Evolutionary conservation across 139 green algal species (phyloP), one percentile per base, ranked within the genome.

Genomic region (Coelastrella sp.): DNA sequence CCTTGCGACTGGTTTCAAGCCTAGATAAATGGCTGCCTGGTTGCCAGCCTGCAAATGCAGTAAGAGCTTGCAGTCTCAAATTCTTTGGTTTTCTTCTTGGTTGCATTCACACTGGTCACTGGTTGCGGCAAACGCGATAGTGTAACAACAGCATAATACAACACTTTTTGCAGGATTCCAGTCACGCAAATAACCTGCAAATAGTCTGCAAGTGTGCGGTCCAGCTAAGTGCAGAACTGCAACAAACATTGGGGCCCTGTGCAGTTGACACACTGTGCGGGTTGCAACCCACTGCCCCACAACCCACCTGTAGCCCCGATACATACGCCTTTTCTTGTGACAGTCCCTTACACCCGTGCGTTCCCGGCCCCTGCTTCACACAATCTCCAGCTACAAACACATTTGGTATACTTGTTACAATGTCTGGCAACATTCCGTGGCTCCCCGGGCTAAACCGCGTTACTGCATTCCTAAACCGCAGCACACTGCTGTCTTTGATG

Each of bases 291-390:
- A n/a, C n/a, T n/a, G n/a, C 58, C 7, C 68, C 8, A n/a, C 61
- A 61, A 61, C 88, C 0, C 83, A 94, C 96, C 73, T 87, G 82
- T 73, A 98, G 92, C 0, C 97, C 97, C 4, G 92, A 97, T 8
- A 98, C 96, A 74, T 96, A 98, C 0, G 97, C 96, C 47, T 97
- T 95, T 89, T 98, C 96, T 92, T 98, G 96, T 22, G 94, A 96
- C 79, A 98, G 90, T 8, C 96, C 97, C 82, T 98, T 97, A 60
- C 95, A 93, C 47, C 95, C 96, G 73, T 97, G 96, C 22, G 92
- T 88, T 16, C 89, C 90, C 4, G 94, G 88, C 20, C 97, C 84
- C 19, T 94, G 95, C 84, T 94, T 95, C n/a, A 98, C 93, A 92
- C 95, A 98, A 91, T 98, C 97, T 10, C 97, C 97, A 20, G 96